phyloP scores from a whole-genome alignment of 768 basidiomycete species.

The Suillus bovinus region DNA sequence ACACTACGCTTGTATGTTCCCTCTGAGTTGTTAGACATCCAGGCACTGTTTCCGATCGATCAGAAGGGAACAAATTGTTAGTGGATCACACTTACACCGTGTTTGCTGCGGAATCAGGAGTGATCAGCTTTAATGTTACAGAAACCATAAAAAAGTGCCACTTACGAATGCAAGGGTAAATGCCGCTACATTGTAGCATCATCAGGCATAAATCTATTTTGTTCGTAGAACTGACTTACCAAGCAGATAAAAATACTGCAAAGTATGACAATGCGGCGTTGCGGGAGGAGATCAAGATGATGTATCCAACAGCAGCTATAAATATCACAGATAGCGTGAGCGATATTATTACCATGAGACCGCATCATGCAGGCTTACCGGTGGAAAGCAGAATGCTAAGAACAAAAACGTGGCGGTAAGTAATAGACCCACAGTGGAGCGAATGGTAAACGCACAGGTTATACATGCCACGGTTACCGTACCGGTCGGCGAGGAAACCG shows the following conservation, averaged over 20 bases:
- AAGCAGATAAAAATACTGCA: conserved; percentile 69
- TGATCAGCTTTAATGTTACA: not conserved
- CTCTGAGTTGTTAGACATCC: conserved; percentile 72
- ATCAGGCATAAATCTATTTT: not conserved
- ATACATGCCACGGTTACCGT: conserved; percentile 58
- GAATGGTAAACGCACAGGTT: conserved; percentile 50
- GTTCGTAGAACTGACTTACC: conserved; percentile 39
- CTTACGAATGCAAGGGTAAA: conserved; percentile 74
- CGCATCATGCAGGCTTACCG: conserved; percentile 20
- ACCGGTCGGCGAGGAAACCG: conserved; percentile 63
- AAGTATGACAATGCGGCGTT: conserved; percentile 69
- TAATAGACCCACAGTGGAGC: conserved; percentile 18
- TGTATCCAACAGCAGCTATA: conserved; percentile 61
- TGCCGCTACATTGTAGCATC: conserved; percentile 47
- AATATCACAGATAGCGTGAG: conserved; percentile 9
- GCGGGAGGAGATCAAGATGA: conserved; percentile 65
- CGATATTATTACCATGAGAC: conserved; percentile 7
- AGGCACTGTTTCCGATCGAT: conserved; percentile 35
- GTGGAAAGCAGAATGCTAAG: conserved; percentile 27
- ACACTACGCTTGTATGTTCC: conserved; percentile 78
- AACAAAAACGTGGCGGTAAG: conserved; percentile 35
- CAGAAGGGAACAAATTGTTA: not conserved
- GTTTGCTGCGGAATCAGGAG: conserved; percentile 46
- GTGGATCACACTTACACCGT: conserved; percentile 43
- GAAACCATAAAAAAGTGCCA: conserved; percentile 9